phyloP scores from a whole-genome alignment of 2,329 filamentous ascomycete species.

The Fusarium sp. region DNA sequence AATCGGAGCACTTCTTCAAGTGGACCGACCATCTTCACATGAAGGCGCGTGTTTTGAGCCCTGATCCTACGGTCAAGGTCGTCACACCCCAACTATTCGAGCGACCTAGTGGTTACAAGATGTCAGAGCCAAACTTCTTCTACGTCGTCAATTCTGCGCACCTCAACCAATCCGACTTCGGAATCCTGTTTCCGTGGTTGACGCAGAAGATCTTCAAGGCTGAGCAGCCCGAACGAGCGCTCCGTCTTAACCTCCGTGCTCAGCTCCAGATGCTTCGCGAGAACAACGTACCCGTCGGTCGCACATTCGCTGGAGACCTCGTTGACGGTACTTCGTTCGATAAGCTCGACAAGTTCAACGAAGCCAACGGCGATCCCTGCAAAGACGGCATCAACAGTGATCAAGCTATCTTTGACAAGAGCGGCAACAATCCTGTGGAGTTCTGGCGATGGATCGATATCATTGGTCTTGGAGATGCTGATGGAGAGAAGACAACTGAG shows the following conservation, averaged over 20 bases:
- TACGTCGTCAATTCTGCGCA: conserved; percentile 80
- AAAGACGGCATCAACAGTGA: conserved; percentile 57
- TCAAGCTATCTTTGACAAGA: conserved; percentile 59
- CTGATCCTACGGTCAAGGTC: conserved; percentile 56
- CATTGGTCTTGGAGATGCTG: conserved; percentile 56
- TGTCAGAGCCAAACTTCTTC: conserved; percentile 73
- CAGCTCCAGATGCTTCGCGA: conserved; percentile 64
- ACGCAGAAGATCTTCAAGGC: conserved; percentile 67
- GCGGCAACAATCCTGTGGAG: conserved; percentile 51
- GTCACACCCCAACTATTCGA: conserved; percentile 55
- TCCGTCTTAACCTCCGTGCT: conserved; percentile 68
- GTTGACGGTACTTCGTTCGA: conserved; percentile 56
- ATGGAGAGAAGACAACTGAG: conserved; percentile 42
- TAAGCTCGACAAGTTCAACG: conserved; percentile 45
- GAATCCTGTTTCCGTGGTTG: conserved; percentile 79
- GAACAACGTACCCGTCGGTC: conserved; percentile 58
- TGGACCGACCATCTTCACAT: conserved; percentile 78
- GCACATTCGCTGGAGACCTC: conserved; percentile 60
- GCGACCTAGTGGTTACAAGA: conserved; percentile 52
- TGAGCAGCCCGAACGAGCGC: conserved; percentile 65
- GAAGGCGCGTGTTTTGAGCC: conserved; percentile 72
- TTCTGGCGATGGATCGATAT: conserved; percentile 64
- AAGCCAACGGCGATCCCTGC: conserved; percentile 16
- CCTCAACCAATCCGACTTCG: conserved; percentile 85
- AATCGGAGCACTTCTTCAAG: conserved; percentile 80